These are phyloP conservation scores for Artemisia annua DNA, from an alignment of 129 eudicot species.

Conservation along the genomic window DNA sequence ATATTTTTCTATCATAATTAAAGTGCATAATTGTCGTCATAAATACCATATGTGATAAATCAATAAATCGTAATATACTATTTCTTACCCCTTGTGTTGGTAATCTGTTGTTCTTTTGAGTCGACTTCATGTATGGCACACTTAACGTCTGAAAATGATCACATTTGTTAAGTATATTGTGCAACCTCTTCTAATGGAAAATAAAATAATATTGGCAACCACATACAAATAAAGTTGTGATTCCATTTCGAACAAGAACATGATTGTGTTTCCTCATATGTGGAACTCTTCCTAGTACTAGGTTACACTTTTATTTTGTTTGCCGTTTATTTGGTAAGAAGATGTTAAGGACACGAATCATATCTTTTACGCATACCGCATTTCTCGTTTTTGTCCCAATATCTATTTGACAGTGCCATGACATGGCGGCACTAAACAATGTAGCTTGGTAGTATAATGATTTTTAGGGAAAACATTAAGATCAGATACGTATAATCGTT, in stretches of 20 bases:
- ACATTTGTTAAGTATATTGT: too few relatives aligned
- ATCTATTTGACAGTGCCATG: background rate
- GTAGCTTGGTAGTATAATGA: background rate
- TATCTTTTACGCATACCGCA: background rate
- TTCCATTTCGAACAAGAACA: background rate
- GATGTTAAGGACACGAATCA: background rate
- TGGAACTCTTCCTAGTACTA: background rate
- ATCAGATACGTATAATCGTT: background rate
- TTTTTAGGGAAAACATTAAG: background rate
- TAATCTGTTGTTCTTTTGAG: constrained; percentile 44
- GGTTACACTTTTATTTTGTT: background rate
- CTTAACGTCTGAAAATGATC: constrained; percentile 67
- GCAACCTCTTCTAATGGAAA: too few relatives aligned
- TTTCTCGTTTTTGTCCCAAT: background rate
- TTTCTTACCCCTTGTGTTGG: constrained; percentile 60
- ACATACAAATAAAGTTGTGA: background rate
- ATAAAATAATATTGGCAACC: background rate
- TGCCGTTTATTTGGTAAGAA: background rate
- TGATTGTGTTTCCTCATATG: background rate
- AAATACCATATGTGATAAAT: background rate
- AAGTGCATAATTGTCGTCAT: background rate
- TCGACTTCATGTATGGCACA: constrained; percentile 89
- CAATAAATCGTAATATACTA: background rate
- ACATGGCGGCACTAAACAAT: background rate
- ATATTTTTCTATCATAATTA: too few relatives aligned